phyloP scores from a whole-genome alignment of 768 basidiomycete genomes.

The Strobilomyces confusus region DNA sequence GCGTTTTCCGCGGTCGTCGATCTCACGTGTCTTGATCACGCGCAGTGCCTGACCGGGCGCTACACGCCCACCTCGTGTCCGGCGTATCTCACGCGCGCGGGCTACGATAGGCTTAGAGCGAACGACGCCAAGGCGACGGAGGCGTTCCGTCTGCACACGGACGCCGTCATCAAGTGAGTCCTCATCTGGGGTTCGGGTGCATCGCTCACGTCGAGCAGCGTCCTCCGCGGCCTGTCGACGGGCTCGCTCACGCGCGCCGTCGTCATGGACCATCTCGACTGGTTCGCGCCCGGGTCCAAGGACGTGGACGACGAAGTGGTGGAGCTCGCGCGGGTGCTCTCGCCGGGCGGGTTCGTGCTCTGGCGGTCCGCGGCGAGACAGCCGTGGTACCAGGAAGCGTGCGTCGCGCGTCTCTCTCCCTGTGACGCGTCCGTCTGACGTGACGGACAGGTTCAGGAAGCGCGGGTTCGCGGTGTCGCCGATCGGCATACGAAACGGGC shows the following conservation, averaged over 20 bases:
- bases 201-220: constrained; percentile 28
- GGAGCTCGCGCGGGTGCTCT: constrained; percentile 54
- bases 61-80: constrained; percentile 61
- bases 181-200: neutral
- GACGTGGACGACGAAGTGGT: constrained; percentile 50
- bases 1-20: constrained; percentile 6
- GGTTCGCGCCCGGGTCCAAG: constrained; percentile 46
- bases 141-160: constrained; percentile 67
- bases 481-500: constrained; percentile 49
- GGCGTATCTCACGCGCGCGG: constrained; percentile 56
- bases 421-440: neutral
- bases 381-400: constrained; percentile 64
- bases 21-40: neutral
- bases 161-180: constrained; percentile 61
- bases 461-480: constrained; percentile 52
- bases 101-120: constrained; percentile 53
- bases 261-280: constrained; percentile 71
- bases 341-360: constrained; percentile 55
- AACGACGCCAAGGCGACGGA: constrained; percentile 44
- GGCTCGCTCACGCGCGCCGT: constrained; percentile 57
- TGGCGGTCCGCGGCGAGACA: constrained; percentile 62
- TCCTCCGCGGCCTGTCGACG: constrained; percentile 40
- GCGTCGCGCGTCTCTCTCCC: neutral
- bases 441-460: constrained; percentile 39
- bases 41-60: constrained; percentile 41